Base-by-base conservation (phyloP, 371 early-diverging fungal genomes). In the Mucor irregularis region DNA sequence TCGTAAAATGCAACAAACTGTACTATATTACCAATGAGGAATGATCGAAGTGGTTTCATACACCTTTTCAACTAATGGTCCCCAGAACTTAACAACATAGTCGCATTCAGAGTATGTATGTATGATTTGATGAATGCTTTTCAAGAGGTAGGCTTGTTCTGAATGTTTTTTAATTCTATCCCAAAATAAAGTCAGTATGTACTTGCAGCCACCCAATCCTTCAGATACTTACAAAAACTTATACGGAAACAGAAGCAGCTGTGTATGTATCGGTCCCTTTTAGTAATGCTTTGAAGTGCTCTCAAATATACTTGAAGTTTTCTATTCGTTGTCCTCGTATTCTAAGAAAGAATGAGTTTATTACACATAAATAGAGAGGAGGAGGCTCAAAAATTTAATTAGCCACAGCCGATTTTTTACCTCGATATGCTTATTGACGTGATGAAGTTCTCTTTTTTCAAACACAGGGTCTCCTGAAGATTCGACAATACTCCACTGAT, bases 201-300 rank as follows among this genome's bases (percentile, higher is more conserved):
- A 39, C 51, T 29, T 51, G 51, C 40, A 51, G 51, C 40, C 40
- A 51, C 40, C 42, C 51, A 51, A 51, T 40, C 40, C 38, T 40
- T 40, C 40, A 51, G 51, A 51, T 40, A 51, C 51, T 51, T 51
- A 51, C 51, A 51, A 16, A 51, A 51, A 51, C 30, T 51, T 51
- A 28, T n/a, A 51, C 25, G 38, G 51, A 40, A 28, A 29, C 29
- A 31, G 40, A 51, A 40, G 51, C 40, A 51, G 51, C 26, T n/a
- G 50, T 49, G 31, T 49, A n/a, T n/a, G n/a, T 38, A 37, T 31
- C 19, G n/a, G 21, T 51, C 40, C 30, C 40, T 51, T 30, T 40
- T 40, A 40, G 40, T 9, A 40, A 30, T 51, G 13, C 21, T 13
- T 29, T 51, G 28, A 14, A 51, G 29, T 40, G 38, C 30, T 40